These are phyloP conservation scores for Aspergillus puulaauensis DNA, from an alignment of 2,329 filamentous ascomycete genomes.

Conservation along the genomic window DNA sequence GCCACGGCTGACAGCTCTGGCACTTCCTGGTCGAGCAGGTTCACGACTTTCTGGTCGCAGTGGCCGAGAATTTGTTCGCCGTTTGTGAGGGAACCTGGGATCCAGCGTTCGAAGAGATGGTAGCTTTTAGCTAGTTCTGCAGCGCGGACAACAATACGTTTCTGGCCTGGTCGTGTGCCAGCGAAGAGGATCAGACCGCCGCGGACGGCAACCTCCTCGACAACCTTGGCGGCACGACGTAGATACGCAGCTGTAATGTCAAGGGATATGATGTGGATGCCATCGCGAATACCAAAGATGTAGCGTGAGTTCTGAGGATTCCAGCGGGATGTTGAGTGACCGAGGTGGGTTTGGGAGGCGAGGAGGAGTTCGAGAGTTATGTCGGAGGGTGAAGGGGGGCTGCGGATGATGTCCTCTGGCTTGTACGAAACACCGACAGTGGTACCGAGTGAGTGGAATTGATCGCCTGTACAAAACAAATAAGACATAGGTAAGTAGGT, in stretches of 20 bases:
- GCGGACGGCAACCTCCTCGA: slow-evolving; percentile 78
- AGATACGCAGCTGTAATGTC: slow-evolving; percentile 87
- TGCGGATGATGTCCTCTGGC: slow-evolving; percentile 49
- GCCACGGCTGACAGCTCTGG: slow-evolving; percentile 51
- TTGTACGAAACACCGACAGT: slow-evolving; percentile 26
- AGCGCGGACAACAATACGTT: slow-evolving; percentile 75
- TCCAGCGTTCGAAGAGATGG: slow-evolving; percentile 92
- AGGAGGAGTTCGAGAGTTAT: slow-evolving; percentile 88
- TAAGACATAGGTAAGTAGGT: background rate
- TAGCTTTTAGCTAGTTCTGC: slow-evolving; percentile 75
- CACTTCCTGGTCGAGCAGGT: slow-evolving; percentile 67
- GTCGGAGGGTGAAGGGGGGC: slow-evolving; percentile 75
- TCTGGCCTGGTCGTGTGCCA: slow-evolving; percentile 80
- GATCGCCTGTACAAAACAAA: slow-evolving; percentile 22
- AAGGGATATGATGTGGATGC: slow-evolving; percentile 88
- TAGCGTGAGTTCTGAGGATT: slow-evolving; percentile 92
- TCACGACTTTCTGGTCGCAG: slow-evolving; percentile 70
- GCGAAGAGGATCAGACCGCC: slow-evolving; percentile 89
- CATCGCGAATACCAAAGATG: slow-evolving; percentile 86
- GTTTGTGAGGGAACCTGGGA: slow-evolving; percentile 88
- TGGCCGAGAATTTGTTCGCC: slow-evolving; percentile 79
- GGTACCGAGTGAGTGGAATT: slow-evolving; percentile 35
- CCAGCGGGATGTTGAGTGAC: slow-evolving; percentile 88
- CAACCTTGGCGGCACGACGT: slow-evolving; percentile 87
- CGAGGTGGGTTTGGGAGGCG: slow-evolving; percentile 83